A percentile compares a stretch with the other conserved stretches of the same genome.
These are phyloP conservation scores for Syzygium grande DNA, from an alignment of 345 rosid genomes.

Conservation along the genomic window DNA sequence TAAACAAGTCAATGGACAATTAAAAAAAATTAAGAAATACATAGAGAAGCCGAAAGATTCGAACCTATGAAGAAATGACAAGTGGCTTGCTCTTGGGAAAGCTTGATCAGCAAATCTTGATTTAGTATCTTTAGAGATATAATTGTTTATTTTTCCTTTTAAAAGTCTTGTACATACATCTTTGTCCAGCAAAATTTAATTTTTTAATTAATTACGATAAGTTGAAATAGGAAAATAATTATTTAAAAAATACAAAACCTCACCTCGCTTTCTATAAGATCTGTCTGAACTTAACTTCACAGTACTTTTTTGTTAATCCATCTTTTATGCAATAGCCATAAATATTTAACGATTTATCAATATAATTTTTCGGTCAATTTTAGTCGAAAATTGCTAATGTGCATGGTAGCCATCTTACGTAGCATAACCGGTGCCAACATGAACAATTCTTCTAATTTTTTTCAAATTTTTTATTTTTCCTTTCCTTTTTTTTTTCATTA, in stretches of 20 bases:
- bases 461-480: neutral
- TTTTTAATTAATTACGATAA: neutral
- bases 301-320: neutral
- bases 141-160: too few species aligned
- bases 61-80: neutral
- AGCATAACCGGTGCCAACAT: fast-evolving
- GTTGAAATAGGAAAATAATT: neutral
- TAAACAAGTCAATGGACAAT: neutral
- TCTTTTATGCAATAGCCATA: neutral
- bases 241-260: neutral
- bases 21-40: neutral
- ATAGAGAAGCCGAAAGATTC: neutral
- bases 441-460: neutral
- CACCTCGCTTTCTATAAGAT: neutral
- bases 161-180: too few species aligned
- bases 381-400: fast-evolving
- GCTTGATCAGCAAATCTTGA: neutral
- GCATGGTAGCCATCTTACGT: neutral
- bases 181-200: neutral
- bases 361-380: neutral
- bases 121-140: too few species aligned
- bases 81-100: neutral
- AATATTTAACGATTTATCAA: neutral
- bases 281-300: neutral
- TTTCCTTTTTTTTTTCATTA: neutral